Evolutionary conservation across 2,329 filamentous ascomycete species (phyloP).

Genomic region (Colletotrichum spinosum): DNA sequence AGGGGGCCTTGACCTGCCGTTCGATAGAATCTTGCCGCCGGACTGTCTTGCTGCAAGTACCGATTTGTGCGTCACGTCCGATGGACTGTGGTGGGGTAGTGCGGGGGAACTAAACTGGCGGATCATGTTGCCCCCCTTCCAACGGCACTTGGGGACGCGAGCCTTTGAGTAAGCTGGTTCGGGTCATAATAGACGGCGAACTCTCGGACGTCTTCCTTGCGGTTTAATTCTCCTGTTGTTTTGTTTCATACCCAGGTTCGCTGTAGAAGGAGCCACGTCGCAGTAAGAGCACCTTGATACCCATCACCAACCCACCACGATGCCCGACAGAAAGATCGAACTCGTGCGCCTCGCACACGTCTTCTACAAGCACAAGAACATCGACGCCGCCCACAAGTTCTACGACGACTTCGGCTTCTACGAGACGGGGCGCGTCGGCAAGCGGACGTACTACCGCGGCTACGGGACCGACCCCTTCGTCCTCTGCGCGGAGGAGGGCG

Average conservation of each 20-base stretch:
- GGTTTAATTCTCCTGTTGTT: too few relatives aligned
- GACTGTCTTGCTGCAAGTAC: constrained; percentile 31
- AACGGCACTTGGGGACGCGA: constrained; percentile 6
- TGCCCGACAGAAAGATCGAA: constrained; percentile 44
- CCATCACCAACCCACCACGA: constrained; percentile 7
- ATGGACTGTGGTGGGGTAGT: constrained; percentile 37
- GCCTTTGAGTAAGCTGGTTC: background rate
- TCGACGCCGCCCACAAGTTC: constrained; percentile 55
- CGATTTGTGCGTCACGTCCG: constrained; percentile 29
- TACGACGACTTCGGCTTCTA: constrained; percentile 62
- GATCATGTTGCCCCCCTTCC: constrained; percentile 14
- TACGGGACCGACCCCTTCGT: constrained; percentile 72
- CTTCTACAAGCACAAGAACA: constrained; percentile 60
- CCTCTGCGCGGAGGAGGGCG: constrained; percentile 62
- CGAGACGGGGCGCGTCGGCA: constrained; percentile 50
- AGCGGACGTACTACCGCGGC: constrained; percentile 69
- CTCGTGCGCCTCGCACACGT: constrained; percentile 57
- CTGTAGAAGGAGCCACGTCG: background rate
- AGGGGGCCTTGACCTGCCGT: background rate
- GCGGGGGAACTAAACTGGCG: constrained; percentile 30
- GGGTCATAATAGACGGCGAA: constrained; percentile 9
- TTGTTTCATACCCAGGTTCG: too few relatives aligned
- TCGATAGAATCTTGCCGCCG: background rate
- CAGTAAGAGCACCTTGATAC: background rate
- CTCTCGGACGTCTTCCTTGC: too few relatives aligned